Percentiles rank a stretch among this genome's conserved stretches.
phyloP scores from a whole-genome alignment of 2,329 filamentous ascomycete species.

The Lojkania enalia region DNA sequence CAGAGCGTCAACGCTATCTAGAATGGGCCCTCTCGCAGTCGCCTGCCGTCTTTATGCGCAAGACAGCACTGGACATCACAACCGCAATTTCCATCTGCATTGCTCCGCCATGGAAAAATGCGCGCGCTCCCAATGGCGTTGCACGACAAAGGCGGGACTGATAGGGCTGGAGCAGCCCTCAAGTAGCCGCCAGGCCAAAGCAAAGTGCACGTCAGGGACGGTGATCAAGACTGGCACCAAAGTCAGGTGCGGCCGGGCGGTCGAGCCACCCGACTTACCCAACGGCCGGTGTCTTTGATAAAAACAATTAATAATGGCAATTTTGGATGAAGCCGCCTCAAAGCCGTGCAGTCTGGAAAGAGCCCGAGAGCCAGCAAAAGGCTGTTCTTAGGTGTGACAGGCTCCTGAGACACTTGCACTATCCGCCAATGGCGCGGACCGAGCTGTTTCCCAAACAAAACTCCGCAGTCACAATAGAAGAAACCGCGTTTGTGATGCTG shows the following conservation, averaged over 20 bases:
- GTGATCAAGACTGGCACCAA: constrained; percentile 16
- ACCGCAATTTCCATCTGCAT: constrained; percentile 19
- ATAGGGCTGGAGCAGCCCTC: not conserved
- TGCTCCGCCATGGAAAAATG: constrained; percentile 12
- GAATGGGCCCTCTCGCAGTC: constrained; percentile 24
- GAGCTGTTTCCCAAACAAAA: constrained; percentile 37
- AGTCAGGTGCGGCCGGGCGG: constrained; percentile 14
- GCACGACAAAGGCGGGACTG: constrained; percentile 4
- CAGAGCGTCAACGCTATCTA: constrained; percentile 19
- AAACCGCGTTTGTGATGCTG: constrained; percentile 25
- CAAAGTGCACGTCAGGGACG: constrained; percentile 6
- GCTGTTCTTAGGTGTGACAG: constrained; percentile 14
- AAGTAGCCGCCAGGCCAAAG: constrained; percentile 17
- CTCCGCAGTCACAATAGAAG: constrained; percentile 11
- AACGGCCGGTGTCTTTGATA: constrained; percentile 1
- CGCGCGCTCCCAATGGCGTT: constrained; percentile 17
- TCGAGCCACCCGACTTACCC: constrained; percentile 19
- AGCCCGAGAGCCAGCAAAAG: constrained; percentile 5
- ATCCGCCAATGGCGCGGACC: constrained; percentile 28
- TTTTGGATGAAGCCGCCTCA: constrained; percentile 10
- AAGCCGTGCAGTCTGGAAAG: constrained; percentile 7
- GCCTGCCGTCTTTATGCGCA: constrained; percentile 35
- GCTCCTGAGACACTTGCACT: constrained; percentile 33
- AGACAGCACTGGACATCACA: constrained; percentile 29
- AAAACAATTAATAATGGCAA: constrained; percentile 7